Evolutionary conservation across 169 alveolate genomes (phyloP), one percentile per base, ranked within the genome.

Genomic region (Eimeria necatrix): DNA sequence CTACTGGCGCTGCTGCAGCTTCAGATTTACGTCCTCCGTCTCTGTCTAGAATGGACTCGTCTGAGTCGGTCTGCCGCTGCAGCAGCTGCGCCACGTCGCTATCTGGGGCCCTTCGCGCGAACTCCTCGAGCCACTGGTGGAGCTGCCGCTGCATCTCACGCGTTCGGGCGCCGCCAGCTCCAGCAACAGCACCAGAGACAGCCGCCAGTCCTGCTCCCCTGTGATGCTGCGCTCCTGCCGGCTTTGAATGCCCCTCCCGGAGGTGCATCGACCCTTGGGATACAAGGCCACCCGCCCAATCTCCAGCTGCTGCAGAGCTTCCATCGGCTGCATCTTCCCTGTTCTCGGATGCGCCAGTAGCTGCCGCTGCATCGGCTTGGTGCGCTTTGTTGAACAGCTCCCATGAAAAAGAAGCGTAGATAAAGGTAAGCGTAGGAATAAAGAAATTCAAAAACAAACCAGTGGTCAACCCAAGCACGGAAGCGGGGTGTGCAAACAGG

Each of bases 41-140:
- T 56, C 56, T 73, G 83, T 26, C 20, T 56, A 14, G 22, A 14
- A 18, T 2, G 4, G 68, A 56, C n/a, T 68, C 78, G 12, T 7
- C 18, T 46, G 87, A 49, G 9, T 80, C 71, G 32, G 12, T 68
- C 46, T 68, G 12, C 7, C 83, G 95, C 70, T 74, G 95, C 52
- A 91, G 95, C 80, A 91, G 90, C 91, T 74, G 95, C 46, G 95
- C 95, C 3, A 91, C 95, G 53, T 91, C 95, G 53, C 95, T 91
- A 20, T 91, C 95, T 20, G 95, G 95, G 60, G 85, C 68, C 70
- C 85, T 61, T 4, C 90, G 64, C 32, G 95, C 84, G 61, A 73
- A 91, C 83, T 91, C 95, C 83, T 91, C 87, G 46, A 91, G 61
- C 95, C 95, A 91, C 10, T 53, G 81, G 10, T 91, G 95, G 26